Evolutionary conservation across 306 rosid species (phyloP).

Genomic region (Vigna unguiculata): DNA sequence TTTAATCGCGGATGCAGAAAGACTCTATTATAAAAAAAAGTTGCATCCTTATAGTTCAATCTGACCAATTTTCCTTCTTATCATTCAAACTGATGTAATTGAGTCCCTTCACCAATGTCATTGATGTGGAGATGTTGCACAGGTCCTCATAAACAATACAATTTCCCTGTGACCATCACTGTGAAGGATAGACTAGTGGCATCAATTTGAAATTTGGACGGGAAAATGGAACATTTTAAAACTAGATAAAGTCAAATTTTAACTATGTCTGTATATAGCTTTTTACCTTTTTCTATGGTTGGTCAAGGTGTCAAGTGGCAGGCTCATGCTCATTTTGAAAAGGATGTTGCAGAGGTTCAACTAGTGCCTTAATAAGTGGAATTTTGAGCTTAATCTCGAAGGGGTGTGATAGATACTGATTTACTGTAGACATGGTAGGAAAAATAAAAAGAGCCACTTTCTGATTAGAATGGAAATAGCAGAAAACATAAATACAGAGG

Average conservation of each 20-base stretch:
- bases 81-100: slow-evolving; percentile 9
- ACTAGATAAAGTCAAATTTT: slow-evolving; percentile 19
- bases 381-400: not conserved
- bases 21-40: not conserved
- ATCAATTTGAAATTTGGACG: slow-evolving; percentile 21
- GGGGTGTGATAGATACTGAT: not conserved
- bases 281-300: not conserved
- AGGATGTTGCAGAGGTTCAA: not conserved
- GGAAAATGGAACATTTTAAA: not conserved
- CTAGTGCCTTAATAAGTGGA: not conserved
- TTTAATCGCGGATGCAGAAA: not conserved
- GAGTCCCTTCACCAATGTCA: not conserved
- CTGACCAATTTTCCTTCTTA: slow-evolving; percentile 4
- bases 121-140: not conserved
- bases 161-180: not conserved
- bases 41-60: slow-evolving; percentile 6
- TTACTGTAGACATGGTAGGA: not conserved
- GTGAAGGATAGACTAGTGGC: not conserved
- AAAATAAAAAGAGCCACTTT: not conserved
- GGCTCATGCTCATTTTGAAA: not conserved
- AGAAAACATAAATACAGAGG: not conserved
- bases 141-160: not conserved
- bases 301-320: not conserved
- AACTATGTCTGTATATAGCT: slow-evolving; percentile 13
- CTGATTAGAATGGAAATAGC: not conserved